Conservation (phyloP, 2,329 filamentous ascomycete species). For the Ascochyta fabae region DNA sequence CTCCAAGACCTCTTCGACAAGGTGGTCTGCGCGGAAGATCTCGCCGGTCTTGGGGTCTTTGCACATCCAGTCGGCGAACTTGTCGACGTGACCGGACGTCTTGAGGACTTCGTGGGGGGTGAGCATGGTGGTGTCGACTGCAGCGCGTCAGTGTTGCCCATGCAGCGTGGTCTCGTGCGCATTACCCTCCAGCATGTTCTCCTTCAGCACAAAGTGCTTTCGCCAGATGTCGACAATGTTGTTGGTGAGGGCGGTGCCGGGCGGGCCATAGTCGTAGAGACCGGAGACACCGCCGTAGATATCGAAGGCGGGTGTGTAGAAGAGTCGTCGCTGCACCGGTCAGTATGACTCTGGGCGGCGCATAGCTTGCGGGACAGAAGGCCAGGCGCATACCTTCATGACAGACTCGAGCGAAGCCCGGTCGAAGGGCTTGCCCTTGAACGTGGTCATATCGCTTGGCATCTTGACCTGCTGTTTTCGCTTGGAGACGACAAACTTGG, state of each 20-base stretch:
- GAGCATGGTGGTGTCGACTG: constrained; percentile 87
- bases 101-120: constrained; percentile 94
- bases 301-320: constrained; percentile 95
- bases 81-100: constrained; percentile 92
- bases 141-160: constrained; percentile 23
- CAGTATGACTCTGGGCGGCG: constrained; percentile 30
- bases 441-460: constrained; percentile 58
- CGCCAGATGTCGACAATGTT: constrained; percentile 90
- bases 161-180: constrained; percentile 15
- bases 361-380: not conserved
- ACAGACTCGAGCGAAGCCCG: constrained; percentile 81
- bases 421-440: constrained; percentile 85
- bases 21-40: constrained; percentile 93
- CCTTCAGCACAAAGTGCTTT: constrained; percentile 91
- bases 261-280: constrained; percentile 92
- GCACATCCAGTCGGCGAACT: constrained; percentile 99
- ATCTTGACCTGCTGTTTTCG: constrained; percentile 40
- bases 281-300: constrained; percentile 90
- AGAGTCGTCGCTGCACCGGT: constrained; percentile 55
- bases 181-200: constrained; percentile 82
- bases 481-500: constrained; percentile 38
- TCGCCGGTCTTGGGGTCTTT: constrained; percentile 98
- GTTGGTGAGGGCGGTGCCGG: constrained; percentile 83
- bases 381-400: constrained; percentile 75
- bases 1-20: constrained; percentile 94